These are phyloP conservation scores for Colletotrichum lentis DNA, from an alignment of 2,329 filamentous ascomycete species.

Conservation along the genomic window DNA sequence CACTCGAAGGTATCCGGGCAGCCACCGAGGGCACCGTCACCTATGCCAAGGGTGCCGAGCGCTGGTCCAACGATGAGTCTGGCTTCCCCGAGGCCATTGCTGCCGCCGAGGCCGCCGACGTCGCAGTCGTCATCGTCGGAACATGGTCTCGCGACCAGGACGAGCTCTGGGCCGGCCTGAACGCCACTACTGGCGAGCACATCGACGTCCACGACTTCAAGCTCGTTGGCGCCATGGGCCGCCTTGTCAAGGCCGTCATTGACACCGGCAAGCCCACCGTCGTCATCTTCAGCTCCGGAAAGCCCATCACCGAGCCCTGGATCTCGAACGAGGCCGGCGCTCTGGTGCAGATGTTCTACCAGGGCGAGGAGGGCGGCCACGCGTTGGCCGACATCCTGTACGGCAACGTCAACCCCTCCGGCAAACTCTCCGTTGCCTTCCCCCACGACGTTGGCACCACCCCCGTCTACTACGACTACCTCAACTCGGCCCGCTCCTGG, in stretches of 20 bases:
- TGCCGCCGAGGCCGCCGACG: constrained; percentile 71
- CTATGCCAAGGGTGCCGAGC: constrained; percentile 75
- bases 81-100: constrained; percentile 73
- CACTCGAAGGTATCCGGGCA: constrained; percentile 72
- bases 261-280: constrained; percentile 73
- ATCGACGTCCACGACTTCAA: constrained; percentile 71
- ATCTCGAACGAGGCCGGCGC: constrained; percentile 71
- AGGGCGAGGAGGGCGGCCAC: constrained; percentile 72
- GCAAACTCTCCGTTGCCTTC: constrained; percentile 72
- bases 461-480: constrained; percentile 76
- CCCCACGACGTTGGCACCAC: constrained; percentile 72
- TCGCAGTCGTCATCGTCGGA: constrained; percentile 77
- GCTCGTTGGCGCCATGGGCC: constrained; percentile 74
- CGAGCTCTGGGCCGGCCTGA: constrained; percentile 74
- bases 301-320: constrained; percentile 77
- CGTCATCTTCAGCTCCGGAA: constrained; percentile 74
- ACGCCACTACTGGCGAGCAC: constrained; percentile 79
- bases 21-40: constrained; percentile 68
- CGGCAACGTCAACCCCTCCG: constrained; percentile 70
- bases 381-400: constrained; percentile 73
- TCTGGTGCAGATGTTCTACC: constrained; percentile 78
- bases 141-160: constrained; percentile 79
- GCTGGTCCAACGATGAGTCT: constrained; percentile 75
- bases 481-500: constrained; percentile 68
- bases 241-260: constrained; percentile 72